phyloP scores from a whole-genome alignment of 2,329 filamentous ascomycete species.

The Byssothecium circinans region DNA sequence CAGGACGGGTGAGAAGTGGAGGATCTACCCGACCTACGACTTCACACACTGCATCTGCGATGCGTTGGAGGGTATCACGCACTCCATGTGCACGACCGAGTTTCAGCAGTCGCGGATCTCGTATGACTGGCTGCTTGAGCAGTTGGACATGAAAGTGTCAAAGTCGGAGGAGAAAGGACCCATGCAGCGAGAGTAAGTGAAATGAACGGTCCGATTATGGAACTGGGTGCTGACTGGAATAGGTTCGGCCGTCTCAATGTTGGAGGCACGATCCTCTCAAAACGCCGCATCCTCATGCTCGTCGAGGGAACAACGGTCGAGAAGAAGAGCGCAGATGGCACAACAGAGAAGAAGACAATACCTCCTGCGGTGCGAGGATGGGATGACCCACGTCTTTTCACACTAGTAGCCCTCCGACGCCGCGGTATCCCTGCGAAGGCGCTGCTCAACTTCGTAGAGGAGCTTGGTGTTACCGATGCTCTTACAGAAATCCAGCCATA shows the following conservation, averaged over 20 bases:
- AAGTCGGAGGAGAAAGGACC: conserved; percentile 57
- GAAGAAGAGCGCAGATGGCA: conserved; percentile 48
- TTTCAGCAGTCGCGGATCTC: conserved; percentile 82
- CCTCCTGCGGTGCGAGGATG: conserved; percentile 72
- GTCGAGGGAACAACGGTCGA: conserved; percentile 64
- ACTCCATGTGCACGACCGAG: conserved; percentile 91
- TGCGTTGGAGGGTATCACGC: conserved; percentile 88
- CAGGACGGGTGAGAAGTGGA: conserved; percentile 80
- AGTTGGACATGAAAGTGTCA: conserved; percentile 76
- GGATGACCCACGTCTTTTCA: conserved; percentile 91
- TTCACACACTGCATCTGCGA: conserved; percentile 90
- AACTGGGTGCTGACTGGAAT: conserved; percentile 12
- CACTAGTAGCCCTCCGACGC: conserved; percentile 78
- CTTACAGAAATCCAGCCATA: conserved; percentile 76
- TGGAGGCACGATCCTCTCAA: conserved; percentile 82
- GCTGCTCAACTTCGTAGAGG: conserved; percentile 85
- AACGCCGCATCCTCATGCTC: conserved; percentile 79
- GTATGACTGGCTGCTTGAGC: conserved; percentile 88
- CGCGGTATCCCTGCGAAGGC: conserved; percentile 86
- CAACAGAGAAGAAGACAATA: conserved; percentile 42
- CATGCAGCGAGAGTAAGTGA: conserved; percentile 80
- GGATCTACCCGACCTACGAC: conserved; percentile 94
- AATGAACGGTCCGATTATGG: conserved; percentile 34
- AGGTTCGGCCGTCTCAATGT: conserved; percentile 72
- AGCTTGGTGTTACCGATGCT: conserved; percentile 85